phyloP scores from a whole-genome alignment of 495 filamentous ascomycete genomes.

The Lepidopterella palustris region DNA sequence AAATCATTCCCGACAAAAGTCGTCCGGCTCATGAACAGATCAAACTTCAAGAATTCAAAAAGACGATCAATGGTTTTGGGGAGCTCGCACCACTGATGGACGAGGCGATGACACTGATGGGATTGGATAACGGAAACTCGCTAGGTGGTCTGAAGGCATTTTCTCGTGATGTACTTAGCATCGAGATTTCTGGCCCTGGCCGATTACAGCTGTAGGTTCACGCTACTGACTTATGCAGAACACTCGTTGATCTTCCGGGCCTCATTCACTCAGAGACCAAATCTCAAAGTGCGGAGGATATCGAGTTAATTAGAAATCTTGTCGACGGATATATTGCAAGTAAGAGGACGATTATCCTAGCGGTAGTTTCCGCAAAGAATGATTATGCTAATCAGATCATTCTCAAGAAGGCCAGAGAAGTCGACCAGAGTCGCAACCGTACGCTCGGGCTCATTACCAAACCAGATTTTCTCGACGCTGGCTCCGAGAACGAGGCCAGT shows the following conservation, averaged over 20 bases:
- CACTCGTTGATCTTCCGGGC: constrained; percentile 61
- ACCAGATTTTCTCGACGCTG: constrained; percentile 43
- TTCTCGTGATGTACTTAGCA: constrained; percentile 54
- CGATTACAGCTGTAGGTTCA: constrained; percentile 45
- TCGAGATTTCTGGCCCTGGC: constrained; percentile 56
- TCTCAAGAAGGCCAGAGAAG: constrained; percentile 35
- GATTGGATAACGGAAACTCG: constrained; percentile 17
- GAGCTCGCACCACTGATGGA: constrained; percentile 33
- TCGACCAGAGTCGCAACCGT: constrained; percentile 43
- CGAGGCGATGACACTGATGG: constrained; percentile 32
- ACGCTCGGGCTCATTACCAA: constrained; percentile 58
- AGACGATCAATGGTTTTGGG: constrained; percentile 28
- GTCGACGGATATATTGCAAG: constrained; percentile 53
- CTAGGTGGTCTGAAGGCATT: constrained; percentile 36
- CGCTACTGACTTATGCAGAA: constrained; percentile 26
- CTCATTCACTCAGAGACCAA: constrained; percentile 46
- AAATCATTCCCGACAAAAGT: background rate
- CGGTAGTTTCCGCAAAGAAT: constrained; percentile 50
- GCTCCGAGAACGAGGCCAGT: constrained; percentile 43
- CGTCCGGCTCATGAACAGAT: background rate
- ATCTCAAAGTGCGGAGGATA: constrained; percentile 39
- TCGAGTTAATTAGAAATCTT: constrained; percentile 46
- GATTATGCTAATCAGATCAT: constrained; percentile 47
- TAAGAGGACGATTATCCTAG: constrained; percentile 50
- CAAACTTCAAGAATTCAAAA: background rate